Evolutionary conservation across 176 grass and related monocot species (phyloP), one percentile per base, ranked within the genome.

Genomic region (Oryza brachyantha): DNA sequence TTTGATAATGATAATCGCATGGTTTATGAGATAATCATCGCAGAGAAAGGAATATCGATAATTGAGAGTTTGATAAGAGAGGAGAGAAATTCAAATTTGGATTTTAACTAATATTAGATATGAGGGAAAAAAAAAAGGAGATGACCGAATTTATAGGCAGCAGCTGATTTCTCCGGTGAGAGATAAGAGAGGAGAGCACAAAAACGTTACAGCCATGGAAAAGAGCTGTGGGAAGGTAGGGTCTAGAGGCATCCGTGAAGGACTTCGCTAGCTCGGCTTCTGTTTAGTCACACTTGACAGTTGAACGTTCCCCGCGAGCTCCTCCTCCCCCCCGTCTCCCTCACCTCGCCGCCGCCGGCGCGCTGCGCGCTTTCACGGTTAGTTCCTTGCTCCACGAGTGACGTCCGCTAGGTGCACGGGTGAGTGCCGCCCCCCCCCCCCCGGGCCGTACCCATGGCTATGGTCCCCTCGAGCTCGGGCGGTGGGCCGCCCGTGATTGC

Each of bases 341-440:
- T 34, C n/a, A n/a, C 70, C 86, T 50, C 17, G 83, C 83, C 64
- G 84, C 38, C 73, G 94, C 88, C 89, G 90, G 81, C 84, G 89
- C 40, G n/a, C 84, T 84, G 17, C 86, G 94, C 86, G 28, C 88
- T 91, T 86, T 91, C 93, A 91, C 70, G 93, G 93, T 61, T 75
- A 89, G 64, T 84, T 86, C 63, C 73, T 86, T n/a, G n/a, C n/a
- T n/a, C 52, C 75, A 79, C 22, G 84, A 89, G 25, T 73, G 89
- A 83, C 43, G 52, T 84, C 64, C 45, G 76, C 64, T 65, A 66
- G 64, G 79, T 66, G 64, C 74, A 71, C 74, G 16, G 57, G 55
- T 13, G 54, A 87, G 50, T 41, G n/a, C n/a, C n/a, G n/a, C n/a
- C n/a, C n/a, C n/a, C n/a, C n/a, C n/a, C n/a, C 29, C 31, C 66